Conservation (phyloP, 2,329 filamentous ascomycete species). For the Colletotrichum truncatum region DNA sequence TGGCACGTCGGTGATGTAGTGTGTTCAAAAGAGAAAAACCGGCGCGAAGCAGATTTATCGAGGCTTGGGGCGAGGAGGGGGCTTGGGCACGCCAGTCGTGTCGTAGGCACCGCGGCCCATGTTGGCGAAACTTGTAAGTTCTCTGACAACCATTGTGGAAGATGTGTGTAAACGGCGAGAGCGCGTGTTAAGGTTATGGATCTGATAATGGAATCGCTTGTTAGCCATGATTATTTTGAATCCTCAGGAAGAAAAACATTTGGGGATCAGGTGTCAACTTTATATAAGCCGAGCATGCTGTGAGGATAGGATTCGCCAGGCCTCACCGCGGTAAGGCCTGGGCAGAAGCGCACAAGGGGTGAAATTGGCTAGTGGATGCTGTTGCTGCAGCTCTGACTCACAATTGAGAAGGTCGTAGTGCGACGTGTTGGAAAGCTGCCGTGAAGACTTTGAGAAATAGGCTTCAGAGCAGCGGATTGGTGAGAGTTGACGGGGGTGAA, state of each 20-base stretch:
- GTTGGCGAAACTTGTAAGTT: constrained; percentile 46
- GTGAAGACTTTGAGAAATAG: constrained; percentile 18
- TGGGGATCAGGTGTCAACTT: constrained; percentile 30
- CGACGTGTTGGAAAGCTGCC: constrained; percentile 26
- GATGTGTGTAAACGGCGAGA: background rate
- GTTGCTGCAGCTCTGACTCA: constrained; percentile 33
- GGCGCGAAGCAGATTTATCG: constrained; percentile 38
- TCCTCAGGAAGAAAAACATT: constrained; percentile 21
- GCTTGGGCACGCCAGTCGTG: constrained; percentile 59
- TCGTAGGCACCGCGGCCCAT: constrained; percentile 64
- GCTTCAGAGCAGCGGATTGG: constrained; percentile 27
- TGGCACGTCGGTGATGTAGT: constrained; percentile 4
- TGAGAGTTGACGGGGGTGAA: constrained; percentile 29
- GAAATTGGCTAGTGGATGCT: constrained; percentile 27
- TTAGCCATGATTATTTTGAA: constrained; percentile 27
- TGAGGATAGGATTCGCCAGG: constrained; percentile 31
- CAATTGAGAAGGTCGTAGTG: constrained; percentile 27
- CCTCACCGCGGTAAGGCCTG: background rate
- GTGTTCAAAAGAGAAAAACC: background rate
- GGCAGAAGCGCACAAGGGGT: constrained; percentile 13
- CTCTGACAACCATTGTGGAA: constrained; percentile 46
- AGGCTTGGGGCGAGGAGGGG: constrained; percentile 52
- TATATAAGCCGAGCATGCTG: constrained; percentile 37
- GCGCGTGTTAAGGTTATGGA: background rate
- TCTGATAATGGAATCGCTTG: constrained; percentile 12